Conservation (phyloP, 345 rosid species). For the Citrus hindsii region DNA sequence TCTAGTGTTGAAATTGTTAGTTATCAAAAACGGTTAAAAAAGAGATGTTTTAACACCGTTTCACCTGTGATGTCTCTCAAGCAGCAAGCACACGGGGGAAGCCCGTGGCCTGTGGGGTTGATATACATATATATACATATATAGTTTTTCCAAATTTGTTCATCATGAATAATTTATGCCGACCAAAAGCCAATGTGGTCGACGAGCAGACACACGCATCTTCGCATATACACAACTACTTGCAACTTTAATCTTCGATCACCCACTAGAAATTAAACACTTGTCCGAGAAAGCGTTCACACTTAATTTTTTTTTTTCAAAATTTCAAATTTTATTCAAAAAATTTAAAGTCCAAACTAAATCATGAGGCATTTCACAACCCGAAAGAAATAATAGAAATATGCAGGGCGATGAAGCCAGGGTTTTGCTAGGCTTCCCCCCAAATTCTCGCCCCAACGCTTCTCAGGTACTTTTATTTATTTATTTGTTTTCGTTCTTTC, state of each 20-base stretch:
- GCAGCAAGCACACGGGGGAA: too few species aligned
- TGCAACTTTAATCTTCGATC: not conserved
- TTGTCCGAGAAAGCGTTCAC: not conserved
- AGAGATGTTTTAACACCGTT: too few species aligned
- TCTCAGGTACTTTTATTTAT: conserved; percentile 46
- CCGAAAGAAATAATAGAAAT: conserved; percentile 27
- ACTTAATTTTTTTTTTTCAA: not conserved
- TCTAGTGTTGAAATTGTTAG: too few species aligned
- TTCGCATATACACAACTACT: not conserved
- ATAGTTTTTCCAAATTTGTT: too few species aligned
- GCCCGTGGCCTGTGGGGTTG: too few species aligned
- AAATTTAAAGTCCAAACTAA: not conserved
- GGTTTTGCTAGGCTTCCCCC: conserved; percentile 69
- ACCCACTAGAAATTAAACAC: not conserved
- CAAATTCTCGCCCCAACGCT: conserved; percentile 51
- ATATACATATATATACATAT: too few species aligned
- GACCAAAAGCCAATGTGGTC: too few species aligned
- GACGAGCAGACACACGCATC: not conserved
- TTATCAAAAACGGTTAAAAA: too few species aligned
- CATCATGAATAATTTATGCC: too few species aligned
- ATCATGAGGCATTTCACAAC: not conserved
- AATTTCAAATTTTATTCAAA: not conserved
- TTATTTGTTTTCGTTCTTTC: not conserved
- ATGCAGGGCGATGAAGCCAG: conserved; percentile 86
- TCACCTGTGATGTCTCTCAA: too few species aligned